phyloP scores from a whole-genome alignment of 805 yeast genomes.

The Candida sithepensis region DNA sequence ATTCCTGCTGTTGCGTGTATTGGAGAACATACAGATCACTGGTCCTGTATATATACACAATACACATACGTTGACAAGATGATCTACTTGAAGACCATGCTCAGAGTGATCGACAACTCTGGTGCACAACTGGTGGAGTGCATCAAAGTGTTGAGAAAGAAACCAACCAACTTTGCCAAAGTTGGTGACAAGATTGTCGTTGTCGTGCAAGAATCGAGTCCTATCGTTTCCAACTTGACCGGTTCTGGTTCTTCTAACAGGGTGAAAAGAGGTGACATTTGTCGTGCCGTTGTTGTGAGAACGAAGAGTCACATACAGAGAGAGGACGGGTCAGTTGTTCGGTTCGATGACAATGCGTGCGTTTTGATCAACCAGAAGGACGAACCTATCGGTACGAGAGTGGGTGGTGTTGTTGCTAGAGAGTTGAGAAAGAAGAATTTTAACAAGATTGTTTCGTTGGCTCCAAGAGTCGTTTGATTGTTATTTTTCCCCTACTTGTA shows the following conservation, averaged over 20 bases:
- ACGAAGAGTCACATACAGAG: slow-evolving; percentile 71
- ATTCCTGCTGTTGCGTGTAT: no score
- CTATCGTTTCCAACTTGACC: slow-evolving; percentile 61
- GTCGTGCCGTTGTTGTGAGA: slow-evolving; percentile 93
- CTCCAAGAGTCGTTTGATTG: slow-evolving; percentile 69
- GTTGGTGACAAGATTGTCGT: slow-evolving; percentile 93
- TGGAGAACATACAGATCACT: no score
- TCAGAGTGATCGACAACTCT: slow-evolving; percentile 91
- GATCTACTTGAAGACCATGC: slow-evolving; percentile 84
- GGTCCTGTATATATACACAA: no score
- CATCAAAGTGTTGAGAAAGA: slow-evolving; percentile 88
- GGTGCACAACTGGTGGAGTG: slow-evolving; percentile 94
- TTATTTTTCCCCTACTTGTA: neutral
- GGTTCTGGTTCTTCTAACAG: slow-evolving; percentile 74
- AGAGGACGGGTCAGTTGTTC: slow-evolving; percentile 79
- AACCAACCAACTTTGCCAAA: slow-evolving; percentile 76
- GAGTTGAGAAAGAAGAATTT: slow-evolving; percentile 81
- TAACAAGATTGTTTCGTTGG: slow-evolving; percentile 83
- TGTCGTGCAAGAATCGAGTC: slow-evolving; percentile 88
- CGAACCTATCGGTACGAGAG: slow-evolving; percentile 94
- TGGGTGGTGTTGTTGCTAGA: slow-evolving; percentile 84
- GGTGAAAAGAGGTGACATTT: slow-evolving; percentile 92
- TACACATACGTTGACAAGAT: slow-evolving; percentile 37
- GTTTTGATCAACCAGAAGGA: slow-evolving; percentile 84
- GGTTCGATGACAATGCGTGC: slow-evolving; percentile 96